Evolutionary conservation across 352 stramenopile species (phyloP), one percentile per base, ranked within the genome.

Genomic region (Globisporangium recalcitrans): DNA sequence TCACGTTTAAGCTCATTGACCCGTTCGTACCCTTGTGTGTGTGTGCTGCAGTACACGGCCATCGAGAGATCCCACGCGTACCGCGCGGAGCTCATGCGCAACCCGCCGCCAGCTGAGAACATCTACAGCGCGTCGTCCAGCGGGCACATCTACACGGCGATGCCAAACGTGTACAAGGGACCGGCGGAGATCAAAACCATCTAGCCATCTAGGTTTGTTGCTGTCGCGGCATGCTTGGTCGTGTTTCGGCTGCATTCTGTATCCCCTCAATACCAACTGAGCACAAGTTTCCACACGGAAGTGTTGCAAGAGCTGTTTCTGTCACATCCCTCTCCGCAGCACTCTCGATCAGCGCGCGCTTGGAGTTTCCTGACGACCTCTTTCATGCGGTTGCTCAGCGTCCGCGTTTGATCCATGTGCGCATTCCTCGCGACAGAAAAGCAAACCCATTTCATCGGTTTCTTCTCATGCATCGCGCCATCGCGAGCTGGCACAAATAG

Each of bases 61-160:
- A 82, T 93, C 34, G 78, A 91, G 58, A 71, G 82, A 42, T 90
- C 84, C 47, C 70, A 91, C 57, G 78, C 84, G 9, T 93, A 91
- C 63, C 79, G 84, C 29, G 84, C 84, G 2, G 84, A 93, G 69
- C 77, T 93, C 21, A 91, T 90, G 82, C 81, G 84, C 64, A 93
- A 91, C 70, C 84, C 84, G 0, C 84, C 82, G 7, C 80, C 79
- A 3, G 75, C 80, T 1, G 84, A 91, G 69, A 91, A 91, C 60
- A 74, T 92, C 32, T 92, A 92, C 60, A 75, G 75, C 46, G 65
- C 51, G 16, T 77, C 69, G 31, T 64, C 74, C n/a, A 71, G 47
- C 19, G 73, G 75, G 40, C 74, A 77, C 16, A 74, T 88, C 10
- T 92, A 92, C 72, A 88, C 79, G 14, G 71, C 83, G 22, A 86